phyloP scores from a whole-genome alignment of 2,329 filamentous ascomycete species.

The Tolypocladium tundrense region DNA sequence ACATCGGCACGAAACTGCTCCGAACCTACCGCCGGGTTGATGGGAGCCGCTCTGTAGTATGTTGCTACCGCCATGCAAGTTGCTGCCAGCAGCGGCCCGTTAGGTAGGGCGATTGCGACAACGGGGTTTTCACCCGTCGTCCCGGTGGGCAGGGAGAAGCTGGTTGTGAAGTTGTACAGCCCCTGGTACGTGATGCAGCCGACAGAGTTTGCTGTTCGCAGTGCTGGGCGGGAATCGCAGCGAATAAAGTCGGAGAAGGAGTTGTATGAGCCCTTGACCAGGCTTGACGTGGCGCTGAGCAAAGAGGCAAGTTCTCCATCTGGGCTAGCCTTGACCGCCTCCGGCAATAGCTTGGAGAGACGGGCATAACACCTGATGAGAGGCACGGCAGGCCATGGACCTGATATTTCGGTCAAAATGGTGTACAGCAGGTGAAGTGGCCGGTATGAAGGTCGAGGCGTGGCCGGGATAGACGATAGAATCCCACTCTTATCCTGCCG shows the following conservation, averaged over 20 bases:
- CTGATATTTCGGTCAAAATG: slow-evolving; percentile 13
- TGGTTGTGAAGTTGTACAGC: slow-evolving; percentile 19
- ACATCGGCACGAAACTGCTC: slow-evolving; percentile 43
- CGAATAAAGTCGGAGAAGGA: slow-evolving; percentile 28
- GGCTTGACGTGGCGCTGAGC: slow-evolving; percentile 8
- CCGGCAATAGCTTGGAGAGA: slow-evolving; percentile 25
- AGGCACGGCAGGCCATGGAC: slow-evolving; percentile 16
- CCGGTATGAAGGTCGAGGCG: slow-evolving; percentile 9
- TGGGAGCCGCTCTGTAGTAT: slow-evolving; percentile 40
- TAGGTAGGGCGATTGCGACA: slow-evolving; percentile 40
- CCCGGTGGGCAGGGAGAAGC: slow-evolving; percentile 19
- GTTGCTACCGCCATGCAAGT: slow-evolving; percentile 37
- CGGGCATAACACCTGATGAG: slow-evolving; percentile 23
- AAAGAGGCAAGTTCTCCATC: slow-evolving; percentile 6
- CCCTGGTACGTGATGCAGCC: slow-evolving; percentile 20
- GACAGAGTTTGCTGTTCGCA: slow-evolving; percentile 13
- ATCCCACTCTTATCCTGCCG: slow-evolving; percentile 9
- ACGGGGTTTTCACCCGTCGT: slow-evolving; percentile 23
- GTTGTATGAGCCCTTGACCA: slow-evolving; percentile 20
- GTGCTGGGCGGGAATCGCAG: slow-evolving; percentile 14
- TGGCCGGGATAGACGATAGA: slow-evolving; percentile 11
- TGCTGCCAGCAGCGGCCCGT: slow-evolving; percentile 41
- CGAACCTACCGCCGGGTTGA: slow-evolving; percentile 35
- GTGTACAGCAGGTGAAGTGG: slow-evolving; percentile 15
- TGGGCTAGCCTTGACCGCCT: slow-evolving; percentile 19